Evolutionary conservation across 441 rosid genomes (phyloP).

Genomic region (Populus hybrid): DNA sequence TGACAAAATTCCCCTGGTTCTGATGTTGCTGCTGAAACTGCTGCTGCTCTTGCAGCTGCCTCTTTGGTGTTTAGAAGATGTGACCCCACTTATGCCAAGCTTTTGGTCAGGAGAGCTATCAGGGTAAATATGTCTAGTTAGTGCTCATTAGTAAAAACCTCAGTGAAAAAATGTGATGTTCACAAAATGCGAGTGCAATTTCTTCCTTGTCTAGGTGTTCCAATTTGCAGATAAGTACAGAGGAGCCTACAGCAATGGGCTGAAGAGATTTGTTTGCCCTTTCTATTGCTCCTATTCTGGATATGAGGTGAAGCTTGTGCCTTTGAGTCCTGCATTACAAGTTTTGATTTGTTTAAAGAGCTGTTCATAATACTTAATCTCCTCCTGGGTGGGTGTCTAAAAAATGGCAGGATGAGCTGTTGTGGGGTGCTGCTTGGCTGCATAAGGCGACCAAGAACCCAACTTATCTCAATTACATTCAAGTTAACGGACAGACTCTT

Average conservation of each 20-base stretch:
- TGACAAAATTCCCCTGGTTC: conserved; percentile 62
- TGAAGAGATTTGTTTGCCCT: conserved; percentile 68
- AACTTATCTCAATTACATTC: conserved; percentile 63
- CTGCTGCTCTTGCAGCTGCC: conserved; percentile 83
- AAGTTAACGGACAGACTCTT: conserved; percentile 68
- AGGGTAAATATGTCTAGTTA: conserved; percentile 13
- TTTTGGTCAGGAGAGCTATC: conserved; percentile 53
- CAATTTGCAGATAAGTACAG: conserved; percentile 73
- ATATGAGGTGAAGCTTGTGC: conserved; percentile 49
- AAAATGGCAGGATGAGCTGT: conserved; percentile 72
- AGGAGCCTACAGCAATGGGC: conserved; percentile 82
- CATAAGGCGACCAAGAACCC: conserved; percentile 71
- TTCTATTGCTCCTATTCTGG: conserved; percentile 89
- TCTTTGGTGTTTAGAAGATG: conserved; percentile 71
- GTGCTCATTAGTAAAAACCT: background rate
- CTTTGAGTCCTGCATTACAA: background rate
- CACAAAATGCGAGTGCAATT: background rate
- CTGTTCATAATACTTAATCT: background rate
- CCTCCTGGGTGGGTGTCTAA: background rate
- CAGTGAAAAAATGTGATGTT: background rate
- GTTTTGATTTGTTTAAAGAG: background rate
- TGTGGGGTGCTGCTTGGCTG: conserved; percentile 98
- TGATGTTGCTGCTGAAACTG: conserved; percentile 87
- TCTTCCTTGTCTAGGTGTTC: conserved; percentile 45
- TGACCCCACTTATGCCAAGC: conserved; percentile 70